These are phyloP conservation scores for Penicillium verrucosum DNA, from an alignment of 2,329 filamentous ascomycete genomes.

Conservation along the genomic window DNA sequence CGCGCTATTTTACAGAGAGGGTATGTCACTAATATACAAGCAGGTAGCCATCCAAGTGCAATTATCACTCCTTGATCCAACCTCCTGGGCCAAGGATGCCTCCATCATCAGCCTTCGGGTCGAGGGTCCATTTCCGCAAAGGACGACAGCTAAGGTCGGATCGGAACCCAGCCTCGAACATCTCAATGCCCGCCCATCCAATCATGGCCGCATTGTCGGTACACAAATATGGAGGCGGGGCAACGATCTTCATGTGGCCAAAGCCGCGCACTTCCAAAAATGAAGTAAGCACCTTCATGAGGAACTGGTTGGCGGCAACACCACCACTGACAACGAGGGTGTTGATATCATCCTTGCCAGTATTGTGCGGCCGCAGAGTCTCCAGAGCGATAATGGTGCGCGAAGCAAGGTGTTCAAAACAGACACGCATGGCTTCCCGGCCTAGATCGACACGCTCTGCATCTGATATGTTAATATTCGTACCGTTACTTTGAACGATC, in stretches of 20 bases:
- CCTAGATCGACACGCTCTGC: slow-evolving; percentile 68
- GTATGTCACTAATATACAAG: slow-evolving; percentile 25
- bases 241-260: slow-evolving; percentile 58
- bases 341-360: slow-evolving; percentile 37
- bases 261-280: slow-evolving; percentile 67
- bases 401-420: slow-evolving; percentile 82
- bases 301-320: slow-evolving; percentile 79
- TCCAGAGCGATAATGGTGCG: slow-evolving; percentile 70
- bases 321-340: slow-evolving; percentile 84
- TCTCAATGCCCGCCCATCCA: slow-evolving; percentile 87
- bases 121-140: slow-evolving; percentile 71
- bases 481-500: slow-evolving; percentile 42
- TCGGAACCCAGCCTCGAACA: slow-evolving; percentile 75
- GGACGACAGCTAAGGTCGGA: slow-evolving; percentile 60
- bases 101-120: slow-evolving; percentile 57
- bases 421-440: slow-evolving; percentile 69
- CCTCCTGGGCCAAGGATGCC: slow-evolving; percentile 63
- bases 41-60: slow-evolving; percentile 15
- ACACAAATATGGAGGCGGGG: slow-evolving; percentile 74
- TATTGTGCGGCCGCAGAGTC: slow-evolving; percentile 23
- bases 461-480: slow-evolving; percentile 42
- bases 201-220: slow-evolving; percentile 99
- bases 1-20: not conserved
- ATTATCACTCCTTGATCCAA: slow-evolving; percentile 46
- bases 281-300: slow-evolving; percentile 63